Percentiles rank a stretch among this genome's conserved stretches.
Conservation (phyloP, 2,329 filamentous ascomycete genomes). For the Paramyrothecium sp. region DNA sequence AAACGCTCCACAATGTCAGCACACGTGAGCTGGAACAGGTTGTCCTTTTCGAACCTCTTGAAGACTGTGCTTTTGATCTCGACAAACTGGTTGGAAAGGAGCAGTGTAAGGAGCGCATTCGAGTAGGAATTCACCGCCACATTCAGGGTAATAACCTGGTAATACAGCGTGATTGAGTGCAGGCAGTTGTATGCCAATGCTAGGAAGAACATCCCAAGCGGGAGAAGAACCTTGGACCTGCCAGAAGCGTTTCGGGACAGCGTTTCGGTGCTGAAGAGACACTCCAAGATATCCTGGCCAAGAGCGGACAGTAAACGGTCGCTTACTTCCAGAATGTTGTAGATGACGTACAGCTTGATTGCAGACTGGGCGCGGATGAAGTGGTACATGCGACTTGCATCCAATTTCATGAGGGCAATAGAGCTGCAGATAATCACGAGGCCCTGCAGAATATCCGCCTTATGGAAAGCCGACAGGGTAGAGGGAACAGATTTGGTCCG, state of each 20-base stretch:
- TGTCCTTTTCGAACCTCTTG: slow-evolving; percentile 98
- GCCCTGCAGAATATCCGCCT: slow-evolving; percentile 91
- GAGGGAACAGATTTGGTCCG: slow-evolving; percentile 85
- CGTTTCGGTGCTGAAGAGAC: slow-evolving; percentile 89
- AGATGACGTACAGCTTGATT: slow-evolving; percentile 98
- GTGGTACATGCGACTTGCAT: slow-evolving; percentile 97
- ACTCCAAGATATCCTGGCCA: slow-evolving; percentile 94
- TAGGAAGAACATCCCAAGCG: slow-evolving; percentile 87
- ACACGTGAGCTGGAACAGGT: slow-evolving; percentile 92
- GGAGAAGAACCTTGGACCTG: slow-evolving; percentile 84
- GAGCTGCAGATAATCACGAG: slow-evolving; percentile 85
- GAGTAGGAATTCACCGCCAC: slow-evolving; percentile 99
- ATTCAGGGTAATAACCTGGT: slow-evolving; percentile 96
- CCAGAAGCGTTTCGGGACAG: slow-evolving; percentile 85
- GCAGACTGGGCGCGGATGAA: slow-evolving; percentile 94
- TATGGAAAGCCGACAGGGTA: slow-evolving; percentile 80
- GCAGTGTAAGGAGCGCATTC: slow-evolving; percentile 85
- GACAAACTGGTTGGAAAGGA: slow-evolving; percentile 97
- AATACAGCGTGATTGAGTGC: slow-evolving; percentile 87
- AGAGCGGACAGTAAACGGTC: slow-evolving; percentile 88
- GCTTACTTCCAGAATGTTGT: slow-evolving; percentile 92
- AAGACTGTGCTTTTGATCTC: slow-evolving; percentile 99
- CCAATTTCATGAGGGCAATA: slow-evolving; percentile 81
- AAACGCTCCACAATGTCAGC: slow-evolving; percentile 97
- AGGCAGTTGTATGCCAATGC: slow-evolving; percentile 84